Conservation (phyloP, 495 filamentous ascomycete genomes). For the Hamigera avellanea region DNA sequence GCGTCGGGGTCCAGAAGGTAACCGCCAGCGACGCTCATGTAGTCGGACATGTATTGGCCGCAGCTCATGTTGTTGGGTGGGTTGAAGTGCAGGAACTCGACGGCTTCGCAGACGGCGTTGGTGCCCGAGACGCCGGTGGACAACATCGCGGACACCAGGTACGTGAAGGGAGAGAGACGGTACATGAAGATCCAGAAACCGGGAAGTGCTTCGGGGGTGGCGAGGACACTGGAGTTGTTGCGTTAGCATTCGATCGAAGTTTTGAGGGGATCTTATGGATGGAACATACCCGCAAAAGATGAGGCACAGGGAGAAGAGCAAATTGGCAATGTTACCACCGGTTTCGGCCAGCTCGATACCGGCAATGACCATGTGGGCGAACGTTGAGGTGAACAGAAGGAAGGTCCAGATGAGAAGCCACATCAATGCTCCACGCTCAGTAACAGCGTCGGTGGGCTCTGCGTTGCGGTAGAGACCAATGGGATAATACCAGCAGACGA, state of each 20-base stretch:
- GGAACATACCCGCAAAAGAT: constrained; percentile 36
- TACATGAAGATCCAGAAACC: constrained; percentile 83
- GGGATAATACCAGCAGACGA: constrained; percentile 56
- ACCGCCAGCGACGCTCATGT: constrained; percentile 38
- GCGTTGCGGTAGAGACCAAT: constrained; percentile 51
- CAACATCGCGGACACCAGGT: constrained; percentile 54
- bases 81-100: constrained; percentile 45
- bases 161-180: constrained; percentile 62
- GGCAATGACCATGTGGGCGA: constrained; percentile 54
- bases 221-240: constrained; percentile 44
- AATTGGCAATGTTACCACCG: constrained; percentile 48
- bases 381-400: constrained; percentile 49
- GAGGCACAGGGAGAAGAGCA: constrained; percentile 50
- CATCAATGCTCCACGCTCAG: constrained; percentile 46
- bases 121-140: constrained; percentile 50
- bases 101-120: constrained; percentile 39
- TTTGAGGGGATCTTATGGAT: neutral
- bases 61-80: constrained; percentile 43
- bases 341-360: constrained; percentile 51
- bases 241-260: neutral
- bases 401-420: constrained; percentile 45
- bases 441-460: constrained; percentile 26
- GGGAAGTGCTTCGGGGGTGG: constrained; percentile 46
- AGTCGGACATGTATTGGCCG: constrained; percentile 40
- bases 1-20: constrained; percentile 40